These are phyloP conservation scores for Xylaria curta DNA, from an alignment of 495 filamentous ascomycete genomes.

Conservation along the genomic window DNA sequence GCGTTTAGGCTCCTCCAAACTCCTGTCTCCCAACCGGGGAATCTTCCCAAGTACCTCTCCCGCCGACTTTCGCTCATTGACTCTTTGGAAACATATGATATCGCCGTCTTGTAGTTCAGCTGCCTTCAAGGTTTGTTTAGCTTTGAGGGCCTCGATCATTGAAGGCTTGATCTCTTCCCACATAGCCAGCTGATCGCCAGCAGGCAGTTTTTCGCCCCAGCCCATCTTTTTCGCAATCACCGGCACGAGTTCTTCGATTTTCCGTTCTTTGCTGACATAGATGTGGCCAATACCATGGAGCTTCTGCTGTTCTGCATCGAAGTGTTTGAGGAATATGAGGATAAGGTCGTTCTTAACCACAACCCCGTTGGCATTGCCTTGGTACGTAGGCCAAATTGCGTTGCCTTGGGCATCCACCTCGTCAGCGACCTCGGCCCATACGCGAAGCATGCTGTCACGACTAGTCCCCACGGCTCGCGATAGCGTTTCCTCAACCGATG, in stretches of 20 bases:
- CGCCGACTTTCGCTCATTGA: constrained; percentile 53
- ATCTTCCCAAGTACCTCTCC: constrained; percentile 41
- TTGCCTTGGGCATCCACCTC: constrained; percentile 67
- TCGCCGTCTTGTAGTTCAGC: constrained; percentile 98
- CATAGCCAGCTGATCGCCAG: constrained; percentile 65
- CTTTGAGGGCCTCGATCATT: constrained; percentile 96
- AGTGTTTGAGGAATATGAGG: constrained; percentile 91
- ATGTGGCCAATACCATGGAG: constrained; percentile 78
- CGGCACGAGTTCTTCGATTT: constrained; percentile 83
- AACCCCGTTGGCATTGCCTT: constrained; percentile 52
- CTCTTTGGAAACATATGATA: constrained; percentile 90
- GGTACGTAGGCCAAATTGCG: constrained; percentile 68
- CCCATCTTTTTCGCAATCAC: constrained; percentile 83
- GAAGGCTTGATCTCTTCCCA: constrained; percentile 97
- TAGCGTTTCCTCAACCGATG: constrained; percentile 82
- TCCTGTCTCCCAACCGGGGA: constrained; percentile 37
- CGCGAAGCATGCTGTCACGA: constrained; percentile 73
- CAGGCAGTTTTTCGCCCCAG: constrained; percentile 69
- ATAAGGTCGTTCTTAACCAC: constrained; percentile 63
- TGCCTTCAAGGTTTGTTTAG: constrained; percentile 82
- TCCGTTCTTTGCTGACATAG: constrained; percentile 86
- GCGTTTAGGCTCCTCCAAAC: constrained; percentile 32
- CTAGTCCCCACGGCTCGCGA: constrained; percentile 62
- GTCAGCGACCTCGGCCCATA: constrained; percentile 84
- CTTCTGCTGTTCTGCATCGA: constrained; percentile 76